Base-by-base conservation (phyloP, 192 early-diverging fungal genomes). In the Lobosporangium transversale region DNA sequence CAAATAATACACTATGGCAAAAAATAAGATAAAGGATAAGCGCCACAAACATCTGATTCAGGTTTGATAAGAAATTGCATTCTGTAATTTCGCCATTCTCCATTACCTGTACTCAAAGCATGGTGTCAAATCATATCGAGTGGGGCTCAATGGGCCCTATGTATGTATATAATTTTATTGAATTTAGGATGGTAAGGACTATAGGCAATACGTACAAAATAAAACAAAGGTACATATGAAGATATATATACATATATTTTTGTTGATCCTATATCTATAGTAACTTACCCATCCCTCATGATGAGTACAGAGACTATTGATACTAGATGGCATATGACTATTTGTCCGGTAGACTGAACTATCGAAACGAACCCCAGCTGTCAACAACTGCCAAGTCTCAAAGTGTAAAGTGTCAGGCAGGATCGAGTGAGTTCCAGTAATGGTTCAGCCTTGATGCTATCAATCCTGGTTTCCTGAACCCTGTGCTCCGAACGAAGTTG, bases 81-180 rank as follows among this genome's bases (percentile, higher is more conserved):
- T n/a, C n/a, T n/a, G n/a, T n/a, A n/a, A n/a, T n/a, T n/a, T n/a
- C n/a, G n/a, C n/a, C n/a, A n/a, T n/a, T n/a, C 12, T 12, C 2
- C 50, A 0, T 49, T 53, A 74, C 70, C 70, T 66, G 44, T 56
- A 74, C 51, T 74, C 70, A 42, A 74, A 74, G 62, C 70, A 74
- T 24, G 63, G 57, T 0, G 70, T 74, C 27, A 74, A 29, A 47
- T 74, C 70, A 27, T 65, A 74, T 31, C 70, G 70, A 66, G 50
- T 57, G 9, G 62, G 62, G 36, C 70, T 74, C 7, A 64, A 30
- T 6, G 70, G 70, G 7, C 70, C 70, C 70, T 66, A 57, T 2
- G n/a, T n/a, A n/a, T n/a, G n/a, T n/a, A n/a, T n/a, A n/a, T n/a
- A n/a, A n/a, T n/a, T n/a, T n/a, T n/a, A n/a, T n/a, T n/a, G n/a